These are phyloP conservation scores for Microascus cirrosus DNA, from an alignment of 2,329 filamentous ascomycete genomes.

Conservation along the genomic window DNA sequence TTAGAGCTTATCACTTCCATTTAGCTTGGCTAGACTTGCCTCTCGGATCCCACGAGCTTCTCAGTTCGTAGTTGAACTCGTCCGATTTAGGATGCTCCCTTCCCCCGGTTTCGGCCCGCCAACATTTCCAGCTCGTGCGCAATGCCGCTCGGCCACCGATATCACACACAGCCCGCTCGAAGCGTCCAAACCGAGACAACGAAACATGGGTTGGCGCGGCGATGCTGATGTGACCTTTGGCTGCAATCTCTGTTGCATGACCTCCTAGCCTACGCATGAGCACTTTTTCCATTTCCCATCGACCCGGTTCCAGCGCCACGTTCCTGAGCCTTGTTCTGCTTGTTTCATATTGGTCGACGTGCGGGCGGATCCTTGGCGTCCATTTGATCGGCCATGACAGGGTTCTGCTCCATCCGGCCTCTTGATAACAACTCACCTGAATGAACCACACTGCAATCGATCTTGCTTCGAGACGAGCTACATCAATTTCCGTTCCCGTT, in stretches of 20 bases:
- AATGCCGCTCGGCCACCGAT: background rate
- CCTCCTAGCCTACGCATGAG: background rate
- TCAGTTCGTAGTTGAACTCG: background rate
- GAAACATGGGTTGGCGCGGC: background rate
- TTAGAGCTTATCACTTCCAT: background rate
- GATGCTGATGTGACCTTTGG: background rate
- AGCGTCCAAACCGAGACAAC: background rate
- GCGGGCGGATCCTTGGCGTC: background rate
- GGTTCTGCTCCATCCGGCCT: background rate
- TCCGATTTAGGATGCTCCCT: background rate
- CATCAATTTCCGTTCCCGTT: background rate
- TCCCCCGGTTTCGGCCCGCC: background rate
- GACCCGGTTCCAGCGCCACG: background rate
- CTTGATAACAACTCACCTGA: background rate
- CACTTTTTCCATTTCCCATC: background rate
- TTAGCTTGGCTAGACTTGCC: background rate
- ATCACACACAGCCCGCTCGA: conserved; percentile 1
- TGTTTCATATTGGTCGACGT: background rate
- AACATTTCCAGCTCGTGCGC: background rate
- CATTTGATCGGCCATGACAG: background rate
- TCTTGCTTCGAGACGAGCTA: background rate
- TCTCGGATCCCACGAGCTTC: background rate
- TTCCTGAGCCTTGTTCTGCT: background rate
- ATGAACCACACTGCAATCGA: background rate
- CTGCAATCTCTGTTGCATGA: background rate